Evolutionary conservation across 2,329 filamentous ascomycete species (phyloP), one percentile per base, ranked within the genome.

Genomic region (Elsinoe perseae): DNA sequence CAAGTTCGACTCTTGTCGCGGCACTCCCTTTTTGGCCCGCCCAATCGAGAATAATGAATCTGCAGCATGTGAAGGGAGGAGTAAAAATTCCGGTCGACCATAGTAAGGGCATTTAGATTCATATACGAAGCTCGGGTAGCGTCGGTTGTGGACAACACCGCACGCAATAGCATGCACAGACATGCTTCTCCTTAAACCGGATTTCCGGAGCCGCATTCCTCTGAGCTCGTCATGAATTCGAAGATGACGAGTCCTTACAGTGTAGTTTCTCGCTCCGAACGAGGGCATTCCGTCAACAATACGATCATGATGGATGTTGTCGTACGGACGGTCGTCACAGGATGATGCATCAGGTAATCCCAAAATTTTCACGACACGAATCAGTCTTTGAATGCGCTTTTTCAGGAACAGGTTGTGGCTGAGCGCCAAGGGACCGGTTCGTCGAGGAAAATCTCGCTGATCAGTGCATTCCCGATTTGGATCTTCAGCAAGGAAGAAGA

Each of bases 391-490:
- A 14, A 21, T 8, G 18, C 4, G 23, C 23, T 32, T 52, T 52
- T 52, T 23, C 48, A 52, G 48, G 48, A 52, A 52, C 48, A 52
- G 48, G 27, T 30, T 16, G 48, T 52, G 48, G 48, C 28, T 52
- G 27, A 52, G 48, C 30, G 48, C 48, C 48, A 52, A 52, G 48
- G 14, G 23, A 48, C 43, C 14, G 9, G 43, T 48, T 48, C 43
- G 43, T 48, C n/a, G 12, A 30, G 25, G 32, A 30, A 48, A 48
- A 48, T 25, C 21, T n/a, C 43, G 43, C 43, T 48, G 43, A 48
- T 48, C 43, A 25, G 25, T 25, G 43, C 28, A 34, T 23, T 34
- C 48, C 48, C 48, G 48, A 52, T 52, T 52, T 52, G 48, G 48
- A 52, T 21, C 10, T 16, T 52, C 48, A 16, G 21, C 48, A 36